phyloP scores from a whole-genome alignment of 805 yeast genomes.

The Lipomyces oligophaga region DNA sequence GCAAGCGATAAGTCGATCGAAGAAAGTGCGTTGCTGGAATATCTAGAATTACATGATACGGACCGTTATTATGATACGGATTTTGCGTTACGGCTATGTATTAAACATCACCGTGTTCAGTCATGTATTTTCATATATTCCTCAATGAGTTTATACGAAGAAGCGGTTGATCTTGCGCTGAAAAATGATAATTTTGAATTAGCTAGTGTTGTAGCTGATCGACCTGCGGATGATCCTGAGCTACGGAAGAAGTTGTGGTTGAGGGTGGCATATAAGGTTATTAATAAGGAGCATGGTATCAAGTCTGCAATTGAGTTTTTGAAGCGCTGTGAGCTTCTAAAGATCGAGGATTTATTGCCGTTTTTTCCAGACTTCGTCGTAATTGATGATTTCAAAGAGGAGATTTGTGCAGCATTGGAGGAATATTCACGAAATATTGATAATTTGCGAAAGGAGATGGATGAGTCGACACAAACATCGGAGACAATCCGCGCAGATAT shows the following conservation, averaged over 20 bases:
- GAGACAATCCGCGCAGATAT: constrained; percentile 60
- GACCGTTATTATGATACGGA: constrained; percentile 55
- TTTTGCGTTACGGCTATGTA: constrained; percentile 69
- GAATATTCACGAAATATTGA: constrained; percentile 63
- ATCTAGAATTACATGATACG: constrained; percentile 44
- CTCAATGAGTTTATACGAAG: constrained; percentile 63
- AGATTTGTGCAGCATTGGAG: constrained; percentile 75
- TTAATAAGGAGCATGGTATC: constrained; percentile 35
- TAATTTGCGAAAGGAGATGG: constrained; percentile 68
- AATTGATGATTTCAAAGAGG: constrained; percentile 78
- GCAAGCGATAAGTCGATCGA: constrained; percentile 46
- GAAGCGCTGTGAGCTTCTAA: constrained; percentile 37
- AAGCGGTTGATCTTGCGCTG: constrained; percentile 74
- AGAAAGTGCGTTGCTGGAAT: constrained; percentile 49
- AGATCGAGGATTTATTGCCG: constrained; percentile 78
- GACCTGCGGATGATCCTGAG: constrained; percentile 47
- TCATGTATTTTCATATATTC: constrained; percentile 75
- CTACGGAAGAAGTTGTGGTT: constrained; percentile 72
- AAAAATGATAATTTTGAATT: constrained; percentile 54
- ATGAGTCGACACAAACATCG: constrained; percentile 59
- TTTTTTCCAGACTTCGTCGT: constrained; percentile 79
- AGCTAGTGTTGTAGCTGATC: constrained; percentile 57
- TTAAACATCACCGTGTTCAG: constrained; percentile 52
- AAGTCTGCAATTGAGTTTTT: constrained; percentile 34
- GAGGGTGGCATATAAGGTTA: constrained; percentile 53